phyloP scores from a whole-genome alignment of 768 basidiomycete species.

The Leccinum subtestaceum region DNA sequence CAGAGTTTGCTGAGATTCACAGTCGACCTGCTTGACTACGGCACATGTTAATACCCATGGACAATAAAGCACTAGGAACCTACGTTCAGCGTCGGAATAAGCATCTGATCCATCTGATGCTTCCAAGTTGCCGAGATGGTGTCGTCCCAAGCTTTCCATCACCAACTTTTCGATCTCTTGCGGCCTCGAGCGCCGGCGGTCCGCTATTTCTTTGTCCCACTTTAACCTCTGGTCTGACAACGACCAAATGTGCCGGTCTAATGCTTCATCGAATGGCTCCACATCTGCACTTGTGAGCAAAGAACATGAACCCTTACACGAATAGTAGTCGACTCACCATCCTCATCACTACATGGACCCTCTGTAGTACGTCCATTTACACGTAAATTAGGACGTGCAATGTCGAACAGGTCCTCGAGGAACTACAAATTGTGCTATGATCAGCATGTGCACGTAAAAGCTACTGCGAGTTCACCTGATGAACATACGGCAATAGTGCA shows the following conservation, averaged over 20 bases:
- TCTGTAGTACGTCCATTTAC: constrained; percentile 80
- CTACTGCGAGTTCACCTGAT: constrained; percentile 40
- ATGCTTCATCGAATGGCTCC: constrained; percentile 82
- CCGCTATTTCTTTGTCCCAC: constrained; percentile 71
- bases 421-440: constrained; percentile 38
- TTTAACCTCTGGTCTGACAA: constrained; percentile 70
- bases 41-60: constrained; percentile 1
- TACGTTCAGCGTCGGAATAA: constrained; percentile 9
- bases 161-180: constrained; percentile 45
- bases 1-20: constrained; percentile 25
- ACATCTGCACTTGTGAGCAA: constrained; percentile 42
- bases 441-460: neutral
- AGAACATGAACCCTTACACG: neutral
- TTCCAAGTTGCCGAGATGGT: constrained; percentile 31
- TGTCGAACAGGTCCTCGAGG: constrained; percentile 57
- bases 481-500: constrained; percentile 46
- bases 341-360: constrained; percentile 52
- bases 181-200: constrained; percentile 63
- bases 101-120: constrained; percentile 10
- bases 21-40: constrained; percentile 22
- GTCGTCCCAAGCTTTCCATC: constrained; percentile 37
- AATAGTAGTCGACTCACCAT: constrained; percentile 38
- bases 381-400: constrained; percentile 68
- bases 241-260: constrained; percentile 82
- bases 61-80: neutral